phyloP scores from a whole-genome alignment of 495 filamentous ascomycete genomes.

The Talaromyces wortmannii region DNA sequence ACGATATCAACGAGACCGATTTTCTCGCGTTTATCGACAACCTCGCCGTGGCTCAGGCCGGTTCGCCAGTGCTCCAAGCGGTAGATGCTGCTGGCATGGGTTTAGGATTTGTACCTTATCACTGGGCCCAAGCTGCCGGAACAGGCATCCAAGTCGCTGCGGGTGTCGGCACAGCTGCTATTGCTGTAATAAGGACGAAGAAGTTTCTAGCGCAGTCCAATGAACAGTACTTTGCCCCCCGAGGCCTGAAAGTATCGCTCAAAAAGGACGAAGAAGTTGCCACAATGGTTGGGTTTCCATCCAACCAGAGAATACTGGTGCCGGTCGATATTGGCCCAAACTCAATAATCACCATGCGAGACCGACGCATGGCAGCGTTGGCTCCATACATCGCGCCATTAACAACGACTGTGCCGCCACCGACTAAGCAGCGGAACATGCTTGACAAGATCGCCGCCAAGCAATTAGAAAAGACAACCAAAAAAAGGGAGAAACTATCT shows the following conservation, averaged over 20 bases:
- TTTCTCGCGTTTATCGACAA: slow-evolving; percentile 11
- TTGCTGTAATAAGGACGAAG: background rate
- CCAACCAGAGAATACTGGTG: background rate
- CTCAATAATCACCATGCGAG: background rate
- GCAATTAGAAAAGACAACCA: background rate
- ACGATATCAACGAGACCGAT: background rate
- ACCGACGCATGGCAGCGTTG: background rate
- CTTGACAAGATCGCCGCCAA: background rate
- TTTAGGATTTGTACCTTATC: background rate
- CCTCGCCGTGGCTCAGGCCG: slow-evolving; percentile 5
- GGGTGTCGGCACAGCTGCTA: background rate
- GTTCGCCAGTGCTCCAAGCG: background rate
- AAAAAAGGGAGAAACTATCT: background rate
- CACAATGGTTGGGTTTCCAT: background rate
- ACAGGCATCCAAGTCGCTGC: background rate
- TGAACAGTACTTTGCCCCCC: background rate
- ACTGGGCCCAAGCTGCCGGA: background rate
- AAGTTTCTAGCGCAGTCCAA: background rate
- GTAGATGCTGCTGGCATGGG: background rate
- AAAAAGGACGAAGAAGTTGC: background rate
- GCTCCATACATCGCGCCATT: background rate
- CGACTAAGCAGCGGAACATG: background rate
- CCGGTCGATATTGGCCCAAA: background rate
- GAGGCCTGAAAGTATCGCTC: background rate
- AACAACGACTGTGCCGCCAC: background rate